A percentile compares a stretch with the other conserved stretches of the same genome.
These are phyloP conservation scores for Coemansia erecta DNA, from an alignment of 192 early-diverging fungal species.

Conservation along the genomic window DNA sequence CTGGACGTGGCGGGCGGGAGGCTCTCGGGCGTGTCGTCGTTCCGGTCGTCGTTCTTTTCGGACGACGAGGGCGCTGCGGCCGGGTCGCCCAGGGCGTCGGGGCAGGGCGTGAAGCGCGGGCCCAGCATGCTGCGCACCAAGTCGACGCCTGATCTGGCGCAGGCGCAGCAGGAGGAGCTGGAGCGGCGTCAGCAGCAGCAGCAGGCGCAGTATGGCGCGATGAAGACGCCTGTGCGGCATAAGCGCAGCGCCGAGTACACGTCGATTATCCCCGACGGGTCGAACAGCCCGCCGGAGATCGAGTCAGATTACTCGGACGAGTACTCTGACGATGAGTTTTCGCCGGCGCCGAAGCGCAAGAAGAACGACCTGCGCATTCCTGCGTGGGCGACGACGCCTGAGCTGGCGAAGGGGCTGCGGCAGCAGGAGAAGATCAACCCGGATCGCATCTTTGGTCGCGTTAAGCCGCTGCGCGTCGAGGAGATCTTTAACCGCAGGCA, in stretches of 20 bases:
- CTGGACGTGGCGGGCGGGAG: conserved; percentile 13
- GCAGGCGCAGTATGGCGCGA: background rate
- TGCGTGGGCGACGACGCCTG: conserved; percentile 51
- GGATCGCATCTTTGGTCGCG: conserved; percentile 48
- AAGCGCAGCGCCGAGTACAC: conserved; percentile 33
- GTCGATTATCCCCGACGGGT: conserved; percentile 37
- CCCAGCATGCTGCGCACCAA: conserved; percentile 22
- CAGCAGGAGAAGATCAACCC: conserved; percentile 47
- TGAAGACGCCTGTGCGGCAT: conserved; percentile 7
- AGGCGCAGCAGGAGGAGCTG: conserved; percentile 7
- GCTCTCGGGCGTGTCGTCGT: conserved; percentile 35
- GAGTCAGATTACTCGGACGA: conserved; percentile 52
- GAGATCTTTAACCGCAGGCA: conserved; percentile 48
- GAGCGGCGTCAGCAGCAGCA: background rate
- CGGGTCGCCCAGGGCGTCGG: conserved; percentile 5
- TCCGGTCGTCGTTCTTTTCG: conserved; percentile 48
- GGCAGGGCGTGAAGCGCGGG: background rate
- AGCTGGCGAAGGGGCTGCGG: conserved; percentile 38
- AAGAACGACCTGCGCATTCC: conserved; percentile 49
- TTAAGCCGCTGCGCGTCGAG: conserved; percentile 45
- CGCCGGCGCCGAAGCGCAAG: conserved; percentile 40
- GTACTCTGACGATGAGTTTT: conserved; percentile 52
- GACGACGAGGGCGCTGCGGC: conserved; percentile 28
- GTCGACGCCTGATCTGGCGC: conserved; percentile 29
- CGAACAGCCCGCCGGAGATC: conserved; percentile 44